Conservation (phyloP, 2,329 filamentous ascomycete genomes). For the Waltergamsia citrina region DNA sequence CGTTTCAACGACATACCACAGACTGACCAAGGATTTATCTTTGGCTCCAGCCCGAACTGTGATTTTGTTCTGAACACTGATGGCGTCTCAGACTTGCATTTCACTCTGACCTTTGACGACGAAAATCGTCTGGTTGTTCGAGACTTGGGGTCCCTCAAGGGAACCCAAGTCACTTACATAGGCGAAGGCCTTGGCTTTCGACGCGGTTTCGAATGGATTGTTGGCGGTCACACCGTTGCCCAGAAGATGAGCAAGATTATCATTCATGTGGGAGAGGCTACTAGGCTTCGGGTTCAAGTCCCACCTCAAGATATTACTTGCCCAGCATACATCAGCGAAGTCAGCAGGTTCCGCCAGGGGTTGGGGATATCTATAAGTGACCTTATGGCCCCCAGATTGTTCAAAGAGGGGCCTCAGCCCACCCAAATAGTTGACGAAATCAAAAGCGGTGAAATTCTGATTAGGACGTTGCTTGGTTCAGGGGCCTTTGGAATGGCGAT, state of each 20-base stretch:
- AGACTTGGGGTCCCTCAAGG: conserved; percentile 10
- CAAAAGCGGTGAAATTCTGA: conserved; percentile 6
- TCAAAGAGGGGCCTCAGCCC: too few relatives aligned
- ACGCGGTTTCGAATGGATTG: conserved; percentile 12
- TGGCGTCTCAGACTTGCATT: conserved; percentile 7
- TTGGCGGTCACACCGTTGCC: conserved; percentile 8
- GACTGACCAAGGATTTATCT: conserved; percentile 8
- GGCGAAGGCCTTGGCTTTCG: conserved; percentile 8
- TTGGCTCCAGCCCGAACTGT: conserved; percentile 7
- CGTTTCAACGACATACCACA: conserved; percentile 8
- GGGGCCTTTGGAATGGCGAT: conserved; percentile 10
- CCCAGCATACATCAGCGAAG: conserved; percentile 9
- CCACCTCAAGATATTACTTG: conserved; percentile 5
- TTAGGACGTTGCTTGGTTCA: conserved; percentile 8
- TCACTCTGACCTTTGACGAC: conserved; percentile 12
- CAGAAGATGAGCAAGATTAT: conserved; percentile 5
- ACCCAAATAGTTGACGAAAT: too few relatives aligned
- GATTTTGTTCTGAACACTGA: conserved; percentile 8
- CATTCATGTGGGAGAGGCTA: conserved; percentile 2
- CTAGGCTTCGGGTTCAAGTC: conserved; percentile 7
- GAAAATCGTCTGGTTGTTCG: conserved; percentile 8
- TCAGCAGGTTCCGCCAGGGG: conserved; percentile 10
- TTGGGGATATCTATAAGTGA: too few relatives aligned
- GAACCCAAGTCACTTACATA: conserved; percentile 15
- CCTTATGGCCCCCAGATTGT: too few relatives aligned